phyloP scores from a whole-genome alignment of 768 basidiomycete genomes.

The Tephrocybe sp. region DNA sequence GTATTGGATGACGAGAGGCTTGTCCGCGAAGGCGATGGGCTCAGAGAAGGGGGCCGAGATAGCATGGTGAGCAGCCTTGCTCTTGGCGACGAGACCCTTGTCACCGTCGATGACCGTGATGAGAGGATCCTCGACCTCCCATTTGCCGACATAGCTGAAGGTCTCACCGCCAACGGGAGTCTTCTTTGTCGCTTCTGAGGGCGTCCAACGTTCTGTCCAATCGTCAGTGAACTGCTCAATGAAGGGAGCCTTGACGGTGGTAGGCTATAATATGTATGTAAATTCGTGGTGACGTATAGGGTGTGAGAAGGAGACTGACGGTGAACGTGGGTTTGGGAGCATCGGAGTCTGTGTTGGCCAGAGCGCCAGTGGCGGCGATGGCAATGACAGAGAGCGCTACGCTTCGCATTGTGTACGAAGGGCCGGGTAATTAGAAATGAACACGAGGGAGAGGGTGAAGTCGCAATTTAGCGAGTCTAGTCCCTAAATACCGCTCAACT shows the following conservation, averaged over 20 bases:
- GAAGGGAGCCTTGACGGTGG: constrained; percentile 83
- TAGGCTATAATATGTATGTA: constrained; percentile 48
- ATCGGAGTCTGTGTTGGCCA: constrained; percentile 55
- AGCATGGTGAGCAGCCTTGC: constrained; percentile 97
- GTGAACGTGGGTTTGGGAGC: constrained; percentile 66
- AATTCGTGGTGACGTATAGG: constrained; percentile 5
- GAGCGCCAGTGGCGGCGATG: constrained; percentile 61
- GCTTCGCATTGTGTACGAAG: constrained; percentile 87
- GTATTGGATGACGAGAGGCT: constrained; percentile 95
- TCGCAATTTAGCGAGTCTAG: constrained; percentile 19
- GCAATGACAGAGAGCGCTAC: constrained; percentile 80
- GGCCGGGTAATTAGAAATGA: constrained; percentile 41
- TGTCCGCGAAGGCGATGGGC: constrained; percentile 75
- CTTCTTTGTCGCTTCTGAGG: constrained; percentile 98
- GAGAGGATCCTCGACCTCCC: constrained; percentile 91
- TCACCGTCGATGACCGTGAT: constrained; percentile 79
- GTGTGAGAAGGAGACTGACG: constrained; percentile 38
- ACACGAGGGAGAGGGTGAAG: constrained; percentile 37
- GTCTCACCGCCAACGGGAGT: constrained; percentile 94
- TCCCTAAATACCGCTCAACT: constrained; percentile 36
- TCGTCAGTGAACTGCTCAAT: constrained; percentile 95
- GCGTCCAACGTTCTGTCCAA: constrained; percentile 92
- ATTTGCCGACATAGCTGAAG: constrained; percentile 96
- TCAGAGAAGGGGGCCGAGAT: constrained; percentile 89
- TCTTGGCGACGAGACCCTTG: constrained; percentile 91